Conservation (phyloP, 2,329 filamentous ascomycete genomes). For the Colletotrichum melonis region DNA sequence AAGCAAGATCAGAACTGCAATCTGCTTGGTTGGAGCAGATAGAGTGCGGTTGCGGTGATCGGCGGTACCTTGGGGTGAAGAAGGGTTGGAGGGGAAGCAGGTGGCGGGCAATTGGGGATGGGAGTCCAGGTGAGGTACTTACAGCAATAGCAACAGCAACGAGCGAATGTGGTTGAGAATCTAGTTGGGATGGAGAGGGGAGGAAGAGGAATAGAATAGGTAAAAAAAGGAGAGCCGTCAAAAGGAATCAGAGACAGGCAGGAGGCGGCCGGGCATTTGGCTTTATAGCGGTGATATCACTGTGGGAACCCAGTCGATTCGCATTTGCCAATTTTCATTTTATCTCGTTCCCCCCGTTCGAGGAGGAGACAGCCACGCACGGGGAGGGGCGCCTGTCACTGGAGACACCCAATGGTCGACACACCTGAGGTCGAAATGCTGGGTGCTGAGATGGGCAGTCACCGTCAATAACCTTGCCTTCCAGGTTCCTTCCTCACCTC, state of each 20-base stretch:
- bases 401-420: background rate
- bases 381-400: slow-evolving; percentile 3
- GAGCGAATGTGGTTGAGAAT: slow-evolving; percentile 21
- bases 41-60: slow-evolving; percentile 17
- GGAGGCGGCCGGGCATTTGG: slow-evolving; percentile 27
- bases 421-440: background rate
- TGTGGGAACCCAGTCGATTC: slow-evolving; percentile 34
- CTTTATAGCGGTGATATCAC: slow-evolving; percentile 37
- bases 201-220: background rate
- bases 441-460: background rate
- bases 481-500: background rate
- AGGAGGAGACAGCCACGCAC: background rate
- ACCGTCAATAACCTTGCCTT: slow-evolving; percentile 6
- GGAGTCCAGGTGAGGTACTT: slow-evolving; percentile 5
- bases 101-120: background rate
- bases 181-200: slow-evolving; percentile 2
- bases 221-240: slow-evolving; percentile 11
- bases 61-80: slow-evolving; percentile 1
- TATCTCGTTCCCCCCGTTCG: slow-evolving; percentile 29
- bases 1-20: background rate
- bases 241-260: background rate
- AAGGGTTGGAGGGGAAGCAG: background rate
- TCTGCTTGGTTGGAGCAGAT: slow-evolving; percentile 16
- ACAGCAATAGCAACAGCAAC: slow-evolving; percentile 24
- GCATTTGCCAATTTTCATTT: slow-evolving; percentile 37